phyloP scores from a whole-genome alignment of 2,329 filamentous ascomycete species.

The Podosphaera xanthii region DNA sequence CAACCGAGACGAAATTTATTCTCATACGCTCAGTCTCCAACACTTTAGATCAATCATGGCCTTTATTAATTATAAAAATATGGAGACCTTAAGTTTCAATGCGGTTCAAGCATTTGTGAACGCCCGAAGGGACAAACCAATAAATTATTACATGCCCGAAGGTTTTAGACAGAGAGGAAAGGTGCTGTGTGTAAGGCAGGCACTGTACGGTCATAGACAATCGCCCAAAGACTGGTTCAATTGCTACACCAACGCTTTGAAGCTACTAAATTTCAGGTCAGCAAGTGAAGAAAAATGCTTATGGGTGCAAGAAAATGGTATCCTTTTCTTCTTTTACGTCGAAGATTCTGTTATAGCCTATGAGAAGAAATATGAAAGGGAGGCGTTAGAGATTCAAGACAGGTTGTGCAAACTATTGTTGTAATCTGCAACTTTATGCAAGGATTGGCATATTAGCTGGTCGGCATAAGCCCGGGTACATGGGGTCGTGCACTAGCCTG shows the following conservation, averaged over 20 bases:
- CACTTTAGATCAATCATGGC: not conserved
- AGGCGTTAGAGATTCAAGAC: not conserved
- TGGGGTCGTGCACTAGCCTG: no score
- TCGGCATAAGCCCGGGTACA: no score
- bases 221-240: not conserved
- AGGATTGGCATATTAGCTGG: no score
- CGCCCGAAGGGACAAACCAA: not conserved
- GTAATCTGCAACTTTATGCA: no score
- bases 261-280: not conserved
- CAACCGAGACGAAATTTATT: slow-evolving; percentile 1
- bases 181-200: not conserved
- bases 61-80: slow-evolving; percentile 1
- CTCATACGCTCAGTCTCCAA: not conserved
- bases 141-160: not conserved
- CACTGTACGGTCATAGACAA: not conserved
- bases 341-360: not conserved
- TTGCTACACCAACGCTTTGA: not conserved
- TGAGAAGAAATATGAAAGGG: not conserved
- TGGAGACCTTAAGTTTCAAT: not conserved
- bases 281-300: not conserved
- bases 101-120: not conserved
- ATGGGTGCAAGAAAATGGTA: no score
- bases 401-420: not conserved
- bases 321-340: no score
- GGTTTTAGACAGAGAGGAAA: not conserved